phyloP scores from a whole-genome alignment of 148 eudicot species.

The Fagopyrum tataricum region DNA sequence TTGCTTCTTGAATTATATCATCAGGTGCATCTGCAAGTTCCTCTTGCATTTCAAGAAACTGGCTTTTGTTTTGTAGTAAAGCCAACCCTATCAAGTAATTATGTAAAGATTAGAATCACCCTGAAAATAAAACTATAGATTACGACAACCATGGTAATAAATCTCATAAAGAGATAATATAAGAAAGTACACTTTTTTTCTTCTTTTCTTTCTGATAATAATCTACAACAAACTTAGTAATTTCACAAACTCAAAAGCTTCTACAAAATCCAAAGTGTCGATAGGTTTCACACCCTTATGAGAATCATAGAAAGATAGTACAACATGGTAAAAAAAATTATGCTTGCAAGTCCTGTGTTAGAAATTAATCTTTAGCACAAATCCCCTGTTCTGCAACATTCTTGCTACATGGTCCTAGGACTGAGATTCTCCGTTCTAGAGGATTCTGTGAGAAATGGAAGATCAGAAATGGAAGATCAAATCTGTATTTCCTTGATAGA shows the following conservation, averaged over 20 bases:
- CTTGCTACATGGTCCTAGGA: too few species aligned
- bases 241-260: not conserved
- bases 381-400: too few species aligned
- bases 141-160: not conserved
- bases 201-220: not conserved
- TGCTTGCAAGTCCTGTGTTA: too few species aligned
- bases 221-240: not conserved
- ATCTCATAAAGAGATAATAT: not conserved
- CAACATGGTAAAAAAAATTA: not conserved
- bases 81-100: slow-evolving; percentile 38
- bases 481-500: too few species aligned
- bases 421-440: too few species aligned
- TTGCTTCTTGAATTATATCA: slow-evolving; percentile 48
- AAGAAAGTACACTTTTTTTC: too few species aligned
- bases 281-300: not conserved
- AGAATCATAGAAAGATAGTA: not conserved
- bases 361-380: too few species aligned
- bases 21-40: slow-evolving; percentile 44
- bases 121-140: not conserved
- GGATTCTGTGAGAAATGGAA: too few species aligned
- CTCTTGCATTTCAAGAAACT: slow-evolving; percentile 32
- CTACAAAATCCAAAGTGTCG: not conserved
- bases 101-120: not conserved
- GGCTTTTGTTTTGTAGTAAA: slow-evolving; percentile 33
- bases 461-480: too few species aligned